Conservation (phyloP, 345 rosid species). For the Linum tenue region DNA sequence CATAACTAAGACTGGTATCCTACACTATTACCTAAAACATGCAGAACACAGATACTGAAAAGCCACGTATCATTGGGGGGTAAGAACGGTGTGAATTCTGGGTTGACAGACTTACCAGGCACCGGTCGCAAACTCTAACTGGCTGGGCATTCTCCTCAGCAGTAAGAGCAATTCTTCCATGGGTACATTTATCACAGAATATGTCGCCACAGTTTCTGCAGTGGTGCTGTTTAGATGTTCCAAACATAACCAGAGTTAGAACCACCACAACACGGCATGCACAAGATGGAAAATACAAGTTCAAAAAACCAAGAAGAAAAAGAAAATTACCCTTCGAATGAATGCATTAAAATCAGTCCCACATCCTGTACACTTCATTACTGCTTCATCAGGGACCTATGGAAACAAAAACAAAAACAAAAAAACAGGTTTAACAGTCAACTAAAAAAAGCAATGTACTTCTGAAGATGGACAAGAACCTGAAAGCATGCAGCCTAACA, state of each 20-base stretch:
- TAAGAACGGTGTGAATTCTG: background rate
- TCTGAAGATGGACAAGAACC: background rate
- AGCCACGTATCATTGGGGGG: background rate
- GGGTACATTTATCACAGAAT: slow-evolving; percentile 96
- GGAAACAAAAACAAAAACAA: background rate
- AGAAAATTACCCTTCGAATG: slow-evolving; percentile 50
- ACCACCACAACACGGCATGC: background rate
- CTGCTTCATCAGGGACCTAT: slow-evolving; percentile 96
- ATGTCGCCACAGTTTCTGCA: slow-evolving; percentile 99
- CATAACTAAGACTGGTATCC: background rate
- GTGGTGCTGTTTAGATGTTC: slow-evolving; percentile 59
- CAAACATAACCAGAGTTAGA: background rate
- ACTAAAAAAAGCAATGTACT: background rate
- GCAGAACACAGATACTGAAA: background rate
- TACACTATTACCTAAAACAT: background rate
- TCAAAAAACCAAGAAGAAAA: background rate
- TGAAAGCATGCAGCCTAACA: background rate
- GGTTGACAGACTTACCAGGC: slow-evolving; percentile 47
- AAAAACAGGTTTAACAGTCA: background rate
- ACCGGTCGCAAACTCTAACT: slow-evolving; percentile 94
- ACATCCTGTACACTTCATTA: slow-evolving; percentile 73
- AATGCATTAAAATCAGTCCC: slow-evolving; percentile 87
- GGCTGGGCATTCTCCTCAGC: slow-evolving; percentile 91
- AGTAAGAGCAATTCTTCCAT: slow-evolving; percentile 87
- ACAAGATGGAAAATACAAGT: background rate